A percentile compares a stretch with the other conserved stretches of the same genome.
phyloP scores from a whole-genome alignment of 257 asterid species.

The Paulownia fortunei region DNA sequence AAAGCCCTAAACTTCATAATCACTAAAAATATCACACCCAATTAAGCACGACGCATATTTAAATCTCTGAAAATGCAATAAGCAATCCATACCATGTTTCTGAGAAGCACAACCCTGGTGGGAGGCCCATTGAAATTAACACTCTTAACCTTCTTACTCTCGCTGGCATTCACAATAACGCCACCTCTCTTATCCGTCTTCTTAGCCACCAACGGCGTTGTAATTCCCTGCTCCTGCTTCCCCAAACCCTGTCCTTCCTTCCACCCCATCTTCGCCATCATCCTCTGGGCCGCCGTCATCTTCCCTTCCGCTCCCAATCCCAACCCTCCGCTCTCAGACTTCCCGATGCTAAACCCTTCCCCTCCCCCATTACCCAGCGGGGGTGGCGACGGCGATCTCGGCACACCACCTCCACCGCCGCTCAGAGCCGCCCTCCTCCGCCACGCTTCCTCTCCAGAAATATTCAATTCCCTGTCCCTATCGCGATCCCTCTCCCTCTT shows the following conservation, averaged over 20 bases:
- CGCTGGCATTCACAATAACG: slow-evolving; percentile 86
- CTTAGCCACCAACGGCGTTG: slow-evolving; percentile 88
- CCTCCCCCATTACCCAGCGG: slow-evolving; percentile 49
- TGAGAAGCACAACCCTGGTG: slow-evolving; percentile 79
- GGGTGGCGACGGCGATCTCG: slow-evolving; percentile 71
- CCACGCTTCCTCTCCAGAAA: slow-evolving; percentile 99
- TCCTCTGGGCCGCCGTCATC: slow-evolving; percentile 98
- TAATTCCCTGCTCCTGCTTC: slow-evolving; percentile 92
- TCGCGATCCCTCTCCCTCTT: slow-evolving; percentile 59
- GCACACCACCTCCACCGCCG: slow-evolving; percentile 55
- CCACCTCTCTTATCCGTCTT: slow-evolving; percentile 97
- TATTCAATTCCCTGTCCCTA: slow-evolving; percentile 75
- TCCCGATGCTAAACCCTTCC: slow-evolving; percentile 85
- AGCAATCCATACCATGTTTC: slow-evolving; percentile 87
- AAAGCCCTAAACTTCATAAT: slow-evolving; percentile 17
- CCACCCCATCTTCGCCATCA: slow-evolving; percentile 99
- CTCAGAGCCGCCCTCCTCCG: slow-evolving; percentile 85
- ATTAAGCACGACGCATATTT: too few relatives aligned
- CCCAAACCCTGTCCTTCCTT: slow-evolving; percentile 95
- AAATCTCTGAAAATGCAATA: too few relatives aligned
- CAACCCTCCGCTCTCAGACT: slow-evolving; percentile 85
- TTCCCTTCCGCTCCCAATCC: slow-evolving; percentile 93
- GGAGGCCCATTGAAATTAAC: slow-evolving; percentile 83
- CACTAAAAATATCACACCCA: background rate
- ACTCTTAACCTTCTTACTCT: slow-evolving; percentile 85